These are phyloP conservation scores for Mycogone perniciosa DNA, from an alignment of 2,329 filamentous ascomycete genomes.

Conservation along the genomic window DNA sequence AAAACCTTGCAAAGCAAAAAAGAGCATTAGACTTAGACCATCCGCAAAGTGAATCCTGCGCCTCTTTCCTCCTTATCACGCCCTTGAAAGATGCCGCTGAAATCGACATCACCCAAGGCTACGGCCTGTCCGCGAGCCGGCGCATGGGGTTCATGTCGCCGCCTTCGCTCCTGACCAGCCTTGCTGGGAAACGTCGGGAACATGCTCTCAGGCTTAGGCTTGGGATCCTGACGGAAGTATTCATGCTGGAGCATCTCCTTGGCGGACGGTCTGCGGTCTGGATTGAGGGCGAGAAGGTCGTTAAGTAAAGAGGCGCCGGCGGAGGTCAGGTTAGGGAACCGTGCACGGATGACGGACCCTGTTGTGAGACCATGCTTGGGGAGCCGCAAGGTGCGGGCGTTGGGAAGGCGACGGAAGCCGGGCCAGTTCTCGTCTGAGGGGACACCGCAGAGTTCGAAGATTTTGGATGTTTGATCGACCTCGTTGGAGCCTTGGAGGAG, in stretches of 20 bases:
- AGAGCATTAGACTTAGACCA: slow-evolving; percentile 34
- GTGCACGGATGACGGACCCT: slow-evolving; percentile 59
- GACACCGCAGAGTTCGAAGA: slow-evolving; percentile 84
- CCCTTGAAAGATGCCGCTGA: slow-evolving; percentile 64
- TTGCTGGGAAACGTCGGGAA: slow-evolving; percentile 97
- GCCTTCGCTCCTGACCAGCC: slow-evolving; percentile 79
- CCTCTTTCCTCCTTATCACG: slow-evolving; percentile 59
- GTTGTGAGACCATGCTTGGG: slow-evolving; percentile 40
- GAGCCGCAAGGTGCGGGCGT: slow-evolving; percentile 72
- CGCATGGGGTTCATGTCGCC: slow-evolving; percentile 69
- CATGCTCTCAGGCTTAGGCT: slow-evolving; percentile 82
- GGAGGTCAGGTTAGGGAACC: slow-evolving; percentile 74
- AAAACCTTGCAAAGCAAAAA: background rate
- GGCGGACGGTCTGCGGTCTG: slow-evolving; percentile 62
- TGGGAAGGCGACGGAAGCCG: slow-evolving; percentile 76
- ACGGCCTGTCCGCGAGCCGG: slow-evolving; percentile 68
- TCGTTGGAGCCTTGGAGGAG: slow-evolving; percentile 86
- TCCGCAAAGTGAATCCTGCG: slow-evolving; percentile 59
- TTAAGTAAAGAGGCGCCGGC: slow-evolving; percentile 66
- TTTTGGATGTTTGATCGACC: slow-evolving; percentile 79
- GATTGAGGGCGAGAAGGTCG: slow-evolving; percentile 67
- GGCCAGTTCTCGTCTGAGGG: slow-evolving; percentile 83
- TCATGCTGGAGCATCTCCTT: slow-evolving; percentile 67
- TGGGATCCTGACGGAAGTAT: slow-evolving; percentile 86
- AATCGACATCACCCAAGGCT: slow-evolving; percentile 52